Evolutionary conservation across 257 asterid species (phyloP), one percentile per base, ranked within the genome.

Genomic region (Rubia yunnanensis): DNA sequence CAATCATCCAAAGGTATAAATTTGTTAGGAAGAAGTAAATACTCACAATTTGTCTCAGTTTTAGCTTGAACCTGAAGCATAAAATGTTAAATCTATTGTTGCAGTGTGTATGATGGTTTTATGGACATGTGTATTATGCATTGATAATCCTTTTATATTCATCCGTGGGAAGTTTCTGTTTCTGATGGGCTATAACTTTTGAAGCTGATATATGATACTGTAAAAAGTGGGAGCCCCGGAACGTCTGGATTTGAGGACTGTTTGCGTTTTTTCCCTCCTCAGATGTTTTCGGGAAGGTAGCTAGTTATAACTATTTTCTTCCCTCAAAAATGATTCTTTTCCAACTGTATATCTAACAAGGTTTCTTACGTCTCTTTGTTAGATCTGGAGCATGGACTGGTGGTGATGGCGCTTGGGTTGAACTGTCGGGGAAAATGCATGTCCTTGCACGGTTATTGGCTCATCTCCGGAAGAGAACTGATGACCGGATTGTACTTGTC

Each of bases 361-460:
- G 23, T 9, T 44, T 31, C 20, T 23, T 36, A 11, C 50, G 48
- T 62, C 63, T 77, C 60, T 68, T 71, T 68, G 67, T 58, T 81
- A 92, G 99, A 76, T 89, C 97, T 68, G 97, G 99, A 73, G 68
- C 97, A 10, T 92, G 99, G 99, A 87, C 91, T 26, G 99, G 99
- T 67, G 99, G 97, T 36, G 92, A 84, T 77, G 99, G 99, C 60
- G 66, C 82, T 64, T 92, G 99, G 99, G 95, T 92, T 78, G 97
- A 92, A 78, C 82, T 92, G 74, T 92, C 99, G 1, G 99, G 99
- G 76, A 92, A 92, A 88, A 92, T 92, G 97, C 92, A 89, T 39
- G 94, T 92, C 66, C 83, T 92, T 76, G 94, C 99, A 69, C 89
- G 97, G 53, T 80, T 92, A 75, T 94, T 92, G 69, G 94, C 90